Evolutionary conservation across 495 filamentous ascomycete genomes (phyloP).

Genomic region (Aspergillus homomorphus): DNA sequence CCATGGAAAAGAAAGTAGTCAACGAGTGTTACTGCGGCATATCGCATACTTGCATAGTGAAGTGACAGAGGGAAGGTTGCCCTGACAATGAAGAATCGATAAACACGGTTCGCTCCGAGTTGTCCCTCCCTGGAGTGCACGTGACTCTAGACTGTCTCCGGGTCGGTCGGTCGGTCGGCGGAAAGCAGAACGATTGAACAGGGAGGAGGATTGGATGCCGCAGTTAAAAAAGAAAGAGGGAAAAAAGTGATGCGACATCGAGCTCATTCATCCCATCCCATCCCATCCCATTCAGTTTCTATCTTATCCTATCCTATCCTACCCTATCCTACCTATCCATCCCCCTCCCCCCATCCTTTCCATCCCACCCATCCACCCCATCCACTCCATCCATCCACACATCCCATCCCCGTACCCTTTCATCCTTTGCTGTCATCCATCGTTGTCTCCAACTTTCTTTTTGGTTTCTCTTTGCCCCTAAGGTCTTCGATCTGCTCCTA

Average conservation of each 20-base stretch:
- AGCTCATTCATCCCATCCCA: neutral
- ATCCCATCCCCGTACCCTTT: constrained; percentile 8
- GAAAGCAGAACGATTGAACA: no score
- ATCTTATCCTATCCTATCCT: no score
- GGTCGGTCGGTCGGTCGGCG: neutral
- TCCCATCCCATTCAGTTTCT: no score
- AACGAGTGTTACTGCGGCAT: no score
- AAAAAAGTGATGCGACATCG: neutral
- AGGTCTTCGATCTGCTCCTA: neutral
- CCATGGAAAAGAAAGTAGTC: no score
- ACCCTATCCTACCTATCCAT: neutral
- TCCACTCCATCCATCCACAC: neutral
- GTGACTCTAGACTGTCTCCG: neutral
- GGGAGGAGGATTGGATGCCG: neutral
- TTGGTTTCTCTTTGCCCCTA: neutral
- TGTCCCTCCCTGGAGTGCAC: neutral
- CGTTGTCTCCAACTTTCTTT: neutral
- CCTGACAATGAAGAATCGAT: neutral
- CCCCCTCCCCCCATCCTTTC: neutral
- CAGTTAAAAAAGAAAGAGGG: neutral
- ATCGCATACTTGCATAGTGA: no score
- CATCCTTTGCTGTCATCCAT: constrained; percentile 4
- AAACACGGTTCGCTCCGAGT: no score
- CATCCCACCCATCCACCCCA: neutral
- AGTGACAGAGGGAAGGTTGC: neutral